Percentiles rank a stretch among this genome's conserved stretches.
Evolutionary conservation across 768 basidiomycete species (phyloP).

Genomic region (Lentinula guzmanii): DNA sequence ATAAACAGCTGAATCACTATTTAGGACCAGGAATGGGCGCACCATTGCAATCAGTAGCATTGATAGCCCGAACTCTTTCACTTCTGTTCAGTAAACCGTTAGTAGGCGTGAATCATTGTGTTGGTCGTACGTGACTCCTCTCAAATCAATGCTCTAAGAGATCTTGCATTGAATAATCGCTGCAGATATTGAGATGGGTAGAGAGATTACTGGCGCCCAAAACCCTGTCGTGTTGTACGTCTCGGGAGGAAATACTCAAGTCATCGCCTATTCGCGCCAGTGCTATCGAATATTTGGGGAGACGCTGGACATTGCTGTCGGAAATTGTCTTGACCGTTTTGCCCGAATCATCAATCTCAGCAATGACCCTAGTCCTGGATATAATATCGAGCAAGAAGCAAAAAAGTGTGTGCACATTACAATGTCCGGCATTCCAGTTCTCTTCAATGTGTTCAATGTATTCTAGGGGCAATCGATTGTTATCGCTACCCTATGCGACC

Average conservation of each 20-base stretch:
- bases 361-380: constrained; percentile 95
- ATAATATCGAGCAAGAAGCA: constrained; percentile 95
- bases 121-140: constrained; percentile 70
- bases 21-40: constrained; percentile 99
- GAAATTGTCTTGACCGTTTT: constrained; percentile 96
- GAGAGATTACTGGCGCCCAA: constrained; percentile 88
- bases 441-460: not conserved
- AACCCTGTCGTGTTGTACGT: constrained; percentile 98
- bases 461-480: constrained; percentile 71
- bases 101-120: constrained; percentile 97
- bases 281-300: constrained; percentile 98
- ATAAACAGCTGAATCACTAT: not conserved
- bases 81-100: constrained; percentile 87
- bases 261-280: constrained; percentile 97
- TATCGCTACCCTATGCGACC: constrained; percentile 88
- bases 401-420: constrained; percentile 54
- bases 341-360: constrained; percentile 90
- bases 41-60: constrained; percentile 88
- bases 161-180: not conserved
- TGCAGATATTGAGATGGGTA: constrained; percentile 97
- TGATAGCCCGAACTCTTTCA: constrained; percentile 88
- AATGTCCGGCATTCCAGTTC: not conserved
- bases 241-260: constrained; percentile 98
- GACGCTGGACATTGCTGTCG: constrained; percentile 98
- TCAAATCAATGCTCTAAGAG: not conserved